Evolutionary conservation across 352 stramenopile species (phyloP), one percentile per base, ranked within the genome.

Genomic region (Phytopythium ostracodes): DNA sequence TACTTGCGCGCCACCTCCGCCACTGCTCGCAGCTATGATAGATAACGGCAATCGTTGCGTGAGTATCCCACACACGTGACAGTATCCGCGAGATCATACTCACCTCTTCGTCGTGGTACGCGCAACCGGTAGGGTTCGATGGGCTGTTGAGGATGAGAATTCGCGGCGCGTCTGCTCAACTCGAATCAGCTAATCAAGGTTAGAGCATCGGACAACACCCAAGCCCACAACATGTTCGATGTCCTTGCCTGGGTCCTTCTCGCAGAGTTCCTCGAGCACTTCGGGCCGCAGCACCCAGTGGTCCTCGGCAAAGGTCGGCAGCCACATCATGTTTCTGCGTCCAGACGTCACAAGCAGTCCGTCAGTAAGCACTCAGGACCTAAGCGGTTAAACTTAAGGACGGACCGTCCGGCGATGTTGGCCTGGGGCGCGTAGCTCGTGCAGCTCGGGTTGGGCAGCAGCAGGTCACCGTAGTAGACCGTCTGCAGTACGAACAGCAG

Each of bases 121-220:
- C 84, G 47, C 84, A 92, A 0, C 87, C 87, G 0, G 85, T 96
- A 20, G 87, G 87, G 54, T 96, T 96, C 2, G 85, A 94, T 4
- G 85, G 87, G 51, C 79, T 92, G 64, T 96, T 96, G 29, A 96
- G 57, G 54, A 96, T 94, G 51, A 96, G 72, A 56, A 96, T 93
- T 2, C 84, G 76, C 18, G 87, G 87, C 2, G 84, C 87, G 63
- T 93, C 82, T 93, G 33, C 31, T 27, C 20, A 29, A n/a, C 31
- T 14, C 15, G 20, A 18, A 6, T 24, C 31, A 43, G 27, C 20
- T 20, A 17, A 22, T 18, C 9, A 27, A 29, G 29, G 20, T 58
- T 42, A 44, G 35, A 4, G 5, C n/a, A 0, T 51, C n/a, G 22
- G n/a, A n/a, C n/a, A 27, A 22, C 44, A 50, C 56, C 10, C 17